Evolutionary conservation across 2,329 filamentous ascomycete genomes (phyloP).

Genomic region (Trichoderma brevicompactum): DNA sequence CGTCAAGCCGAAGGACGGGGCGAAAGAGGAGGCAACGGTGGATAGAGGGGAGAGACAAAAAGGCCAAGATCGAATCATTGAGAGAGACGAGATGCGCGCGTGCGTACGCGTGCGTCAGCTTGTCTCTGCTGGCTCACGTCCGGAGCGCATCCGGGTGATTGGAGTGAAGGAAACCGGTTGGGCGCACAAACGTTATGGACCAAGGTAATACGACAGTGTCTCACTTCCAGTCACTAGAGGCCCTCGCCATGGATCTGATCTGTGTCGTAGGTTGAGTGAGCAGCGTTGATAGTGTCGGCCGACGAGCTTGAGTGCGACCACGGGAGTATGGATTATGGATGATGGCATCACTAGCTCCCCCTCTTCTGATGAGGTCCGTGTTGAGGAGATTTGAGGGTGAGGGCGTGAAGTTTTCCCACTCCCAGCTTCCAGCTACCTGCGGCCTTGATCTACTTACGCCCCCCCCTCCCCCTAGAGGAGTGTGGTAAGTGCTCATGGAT

Average conservation of each 20-base stretch:
- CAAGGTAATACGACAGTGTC: constrained; percentile 20
- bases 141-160: constrained; percentile 21
- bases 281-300: constrained; percentile 21
- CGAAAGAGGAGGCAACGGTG: too few species aligned
- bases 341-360: constrained; percentile 19
- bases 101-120: constrained; percentile 13
- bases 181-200: constrained; percentile 6
- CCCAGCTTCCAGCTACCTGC: not conserved
- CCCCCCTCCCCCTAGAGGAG: not conserved
- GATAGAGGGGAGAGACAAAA: not conserved
- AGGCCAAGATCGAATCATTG: not conserved
- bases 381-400: not conserved
- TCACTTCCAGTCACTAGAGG: constrained; percentile 18
- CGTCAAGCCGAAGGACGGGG: too few species aligned
- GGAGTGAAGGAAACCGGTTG: constrained; percentile 15
- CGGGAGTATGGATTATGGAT: constrained; percentile 16
- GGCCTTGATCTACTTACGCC: not conserved
- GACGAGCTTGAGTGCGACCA: constrained; percentile 22
- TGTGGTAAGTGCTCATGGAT: not conserved
- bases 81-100: not conserved
- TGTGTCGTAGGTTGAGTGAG: constrained; percentile 4
- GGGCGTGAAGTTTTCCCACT: not conserved
- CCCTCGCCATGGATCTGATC: constrained; percentile 8
- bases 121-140: constrained; percentile 26
- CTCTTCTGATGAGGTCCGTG: constrained; percentile 7